Base-by-base conservation (phyloP, 1,284 basidiomycete species). In the Microbotryum intermedium region DNA sequence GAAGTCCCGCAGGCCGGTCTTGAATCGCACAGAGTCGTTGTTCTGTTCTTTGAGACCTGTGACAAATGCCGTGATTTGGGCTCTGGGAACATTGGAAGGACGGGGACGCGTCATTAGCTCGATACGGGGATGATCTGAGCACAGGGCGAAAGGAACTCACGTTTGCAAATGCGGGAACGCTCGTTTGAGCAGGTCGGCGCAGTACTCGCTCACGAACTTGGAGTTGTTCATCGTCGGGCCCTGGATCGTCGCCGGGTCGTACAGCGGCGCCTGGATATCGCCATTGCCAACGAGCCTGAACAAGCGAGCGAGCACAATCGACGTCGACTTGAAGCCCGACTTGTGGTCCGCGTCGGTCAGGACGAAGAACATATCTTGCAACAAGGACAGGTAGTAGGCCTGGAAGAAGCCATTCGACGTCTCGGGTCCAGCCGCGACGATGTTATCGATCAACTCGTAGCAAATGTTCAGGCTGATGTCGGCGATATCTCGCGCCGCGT, bases 291-390 rank as follows among this genome's bases (percentile, higher is more conserved):
- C 90, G 44, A 98, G 83, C 74, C 91, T 88, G 82, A 94, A 95
- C 79, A 99, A 83, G 45, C 90, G 83, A 16, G 91, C 89, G 49
- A 99, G 83, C n/a, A 97, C 80, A 67, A 87, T 77, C 39, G 46
- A 57, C n/a, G 60, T 64, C 61, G 90, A 80, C 76, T 93, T 93
- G 80, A 94, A 93, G 23, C 91, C 78, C 72, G 89, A 91, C 84
- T 98, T 97, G 81, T 98, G 94, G 76, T 97, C 94, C 16, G 94
- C 85, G 74, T 98, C 94, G 28, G 94, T 98, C 55, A 98, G 81
- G 52, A 98, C 94, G 72, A 88, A 97, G 82, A 98, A 95, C 60
- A 91, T 90, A 74, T 98, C 95, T 72, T 95, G 93, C 50, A 97
- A 81, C 70, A 97, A 85, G 73, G 84, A 87, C 57, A 97, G 81